A percentile compares a stretch with the other conserved stretches of the same genome.
Conservation (phyloP, 2,329 filamentous ascomycete genomes). For the Colletotrichum sp. region DNA sequence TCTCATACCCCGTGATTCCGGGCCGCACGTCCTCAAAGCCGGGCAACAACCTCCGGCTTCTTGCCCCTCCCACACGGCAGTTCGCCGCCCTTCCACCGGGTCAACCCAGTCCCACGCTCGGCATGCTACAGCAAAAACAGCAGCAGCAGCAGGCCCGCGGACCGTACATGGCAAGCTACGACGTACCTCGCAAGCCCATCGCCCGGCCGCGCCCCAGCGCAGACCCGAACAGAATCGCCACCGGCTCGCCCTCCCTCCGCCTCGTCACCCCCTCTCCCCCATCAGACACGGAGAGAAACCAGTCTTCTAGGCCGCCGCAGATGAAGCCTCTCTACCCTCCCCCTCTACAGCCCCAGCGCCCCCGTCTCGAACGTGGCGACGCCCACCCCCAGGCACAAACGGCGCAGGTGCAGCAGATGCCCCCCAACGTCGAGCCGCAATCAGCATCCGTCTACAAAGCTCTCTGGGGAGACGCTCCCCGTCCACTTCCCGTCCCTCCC, state of each 20-base stretch:
- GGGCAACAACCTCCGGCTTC: slow-evolving; percentile 27
- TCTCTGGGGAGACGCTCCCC: slow-evolving; percentile 5
- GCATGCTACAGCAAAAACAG: slow-evolving; percentile 27
- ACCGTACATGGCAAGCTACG: slow-evolving; percentile 20
- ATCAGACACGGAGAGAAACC: background rate
- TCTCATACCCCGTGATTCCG: slow-evolving; percentile 34
- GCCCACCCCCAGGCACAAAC: slow-evolving; percentile 4
- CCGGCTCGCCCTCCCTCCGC: slow-evolving; percentile 39
- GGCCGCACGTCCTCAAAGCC: slow-evolving; percentile 19
- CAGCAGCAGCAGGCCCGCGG: slow-evolving; percentile 16
- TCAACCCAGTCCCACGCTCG: slow-evolving; percentile 49
- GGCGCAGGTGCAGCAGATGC: slow-evolving; percentile 6
- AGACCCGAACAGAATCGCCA: slow-evolving; percentile 6
- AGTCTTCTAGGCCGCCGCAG: background rate
- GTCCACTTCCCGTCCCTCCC: slow-evolving; percentile 20
- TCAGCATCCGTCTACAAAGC: slow-evolving; percentile 6
- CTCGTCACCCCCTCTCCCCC: slow-evolving; percentile 37
- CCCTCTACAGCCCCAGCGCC: slow-evolving; percentile 9
- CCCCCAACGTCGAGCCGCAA: slow-evolving; percentile 1
- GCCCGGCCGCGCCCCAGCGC: background rate
- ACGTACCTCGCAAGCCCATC: slow-evolving; percentile 14
- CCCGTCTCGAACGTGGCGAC: slow-evolving; percentile 6
- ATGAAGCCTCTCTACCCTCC: slow-evolving; percentile 16
- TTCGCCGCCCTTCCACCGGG: slow-evolving; percentile 38
- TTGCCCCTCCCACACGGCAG: slow-evolving; percentile 37